A percentile compares a stretch with the other conserved stretches of the same genome.
Conservation (phyloP, 1,284 basidiomycete genomes). For the Mycena sp. region DNA sequence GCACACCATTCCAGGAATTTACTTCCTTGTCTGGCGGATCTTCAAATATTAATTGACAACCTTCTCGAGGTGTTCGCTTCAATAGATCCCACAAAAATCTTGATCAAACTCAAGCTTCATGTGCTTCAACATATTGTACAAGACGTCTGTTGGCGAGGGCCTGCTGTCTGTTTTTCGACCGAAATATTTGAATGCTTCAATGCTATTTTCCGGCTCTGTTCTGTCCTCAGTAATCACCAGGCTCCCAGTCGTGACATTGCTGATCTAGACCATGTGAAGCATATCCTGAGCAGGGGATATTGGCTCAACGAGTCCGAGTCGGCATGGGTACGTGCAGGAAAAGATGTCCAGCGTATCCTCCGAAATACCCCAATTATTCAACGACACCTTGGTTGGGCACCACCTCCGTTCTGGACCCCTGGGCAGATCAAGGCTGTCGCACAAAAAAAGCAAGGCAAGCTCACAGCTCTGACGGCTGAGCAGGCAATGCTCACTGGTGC, state of each 20-base stretch:
- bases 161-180: conserved; percentile 42
- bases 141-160: conserved; percentile 47
- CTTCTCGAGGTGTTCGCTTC: conserved; percentile 42
- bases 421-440: background rate
- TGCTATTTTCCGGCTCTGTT: conserved; percentile 46
- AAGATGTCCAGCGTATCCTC: conserved; percentile 8
- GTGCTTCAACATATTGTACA: conserved; percentile 43
- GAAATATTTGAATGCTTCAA: conserved; percentile 50
- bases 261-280: too few relatives aligned
- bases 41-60: conserved; percentile 42
- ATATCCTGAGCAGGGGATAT: too few relatives aligned
- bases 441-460: too few relatives aligned
- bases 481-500: background rate
- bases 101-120: conserved; percentile 48
- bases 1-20: too few relatives aligned
- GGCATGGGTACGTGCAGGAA: conserved; percentile 32
- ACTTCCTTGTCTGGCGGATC: conserved; percentile 28
- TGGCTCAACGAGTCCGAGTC: conserved; percentile 34
- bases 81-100: conserved; percentile 44
- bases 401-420: conserved; percentile 9
- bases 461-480: background rate
- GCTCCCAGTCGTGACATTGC: too few relatives aligned
- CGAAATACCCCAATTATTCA: too few relatives aligned
- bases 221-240: too few relatives aligned
- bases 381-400: conserved; percentile 18